Percentiles rank a stretch among this genome's conserved stretches.
phyloP scores from a whole-genome alignment of 495 filamentous ascomycete genomes.

The Evansstolkia leycettana region DNA sequence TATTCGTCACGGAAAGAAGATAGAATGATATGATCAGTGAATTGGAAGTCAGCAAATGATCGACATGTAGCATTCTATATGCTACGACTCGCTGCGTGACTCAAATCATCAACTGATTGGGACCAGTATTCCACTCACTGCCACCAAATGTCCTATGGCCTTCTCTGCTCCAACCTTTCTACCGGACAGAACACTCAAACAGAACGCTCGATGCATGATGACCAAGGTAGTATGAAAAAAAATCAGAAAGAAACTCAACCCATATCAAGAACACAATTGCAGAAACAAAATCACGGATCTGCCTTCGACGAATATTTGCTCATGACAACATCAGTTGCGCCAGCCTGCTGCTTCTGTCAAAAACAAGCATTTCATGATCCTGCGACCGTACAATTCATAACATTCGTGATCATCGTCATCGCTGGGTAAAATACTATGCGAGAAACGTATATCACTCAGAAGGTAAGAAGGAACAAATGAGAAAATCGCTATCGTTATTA shows the following conservation, averaged over 20 bases:
- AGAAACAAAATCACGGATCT: slow-evolving; percentile 10
- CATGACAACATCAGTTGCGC: slow-evolving; percentile 15
- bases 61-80: no score
- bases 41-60: no score
- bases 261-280: slow-evolving; percentile 13
- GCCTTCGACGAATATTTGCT: slow-evolving; percentile 12
- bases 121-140: no score
- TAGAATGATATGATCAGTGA: no score
- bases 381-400: slow-evolving; percentile 37
- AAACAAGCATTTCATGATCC: slow-evolving; percentile 3
- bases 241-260: slow-evolving; percentile 5
- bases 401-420: slow-evolving; percentile 38
- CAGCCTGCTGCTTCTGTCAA: slow-evolving; percentile 9
- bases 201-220: slow-evolving; percentile 3
- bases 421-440: slow-evolving; percentile 30
- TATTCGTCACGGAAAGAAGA: no score
- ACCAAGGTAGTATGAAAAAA: slow-evolving; percentile 3
- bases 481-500: slow-evolving; percentile 5
- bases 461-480: slow-evolving; percentile 7
- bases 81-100: no score
- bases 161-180: no score
- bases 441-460: slow-evolving; percentile 30
- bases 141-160: no score
- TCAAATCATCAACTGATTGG: no score
- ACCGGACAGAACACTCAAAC: slow-evolving; percentile 3